Conservation (phyloP, 345 rosid genomes). For the Brassica rapa region DNA sequence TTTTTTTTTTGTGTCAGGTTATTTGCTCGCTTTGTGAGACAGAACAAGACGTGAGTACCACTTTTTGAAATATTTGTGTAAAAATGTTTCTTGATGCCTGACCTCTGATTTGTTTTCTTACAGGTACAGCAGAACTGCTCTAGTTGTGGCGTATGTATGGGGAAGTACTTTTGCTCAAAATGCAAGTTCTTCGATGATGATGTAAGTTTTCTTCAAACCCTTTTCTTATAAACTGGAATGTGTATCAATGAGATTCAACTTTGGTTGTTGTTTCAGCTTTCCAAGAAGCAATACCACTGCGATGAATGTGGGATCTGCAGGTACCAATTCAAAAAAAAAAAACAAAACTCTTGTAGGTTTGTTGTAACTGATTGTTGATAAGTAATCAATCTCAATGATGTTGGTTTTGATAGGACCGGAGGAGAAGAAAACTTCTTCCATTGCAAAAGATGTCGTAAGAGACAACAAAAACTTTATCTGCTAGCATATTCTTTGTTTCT, state of each 20-base stretch:
- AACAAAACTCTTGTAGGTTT: not conserved
- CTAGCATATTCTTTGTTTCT: not conserved
- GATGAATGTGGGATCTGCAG: conserved; percentile 66
- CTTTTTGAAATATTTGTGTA: not conserved
- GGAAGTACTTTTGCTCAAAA: conserved; percentile 63
- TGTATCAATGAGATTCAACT: conserved; percentile 9
- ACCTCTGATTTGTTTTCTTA: not conserved
- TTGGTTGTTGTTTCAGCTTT: conserved; percentile 41
- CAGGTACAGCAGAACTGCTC: conserved; percentile 65
- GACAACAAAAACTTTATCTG: not conserved
- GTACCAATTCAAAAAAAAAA: conserved; percentile 13
- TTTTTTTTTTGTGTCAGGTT: conserved; percentile 48
- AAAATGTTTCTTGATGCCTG: not conserved
- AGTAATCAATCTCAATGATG: conserved; percentile 6
- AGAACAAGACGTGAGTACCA: conserved; percentile 74
- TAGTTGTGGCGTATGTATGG: conserved; percentile 72
- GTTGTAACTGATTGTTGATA: not conserved
- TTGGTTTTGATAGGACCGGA: conserved; percentile 48
- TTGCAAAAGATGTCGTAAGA: conserved; percentile 58
- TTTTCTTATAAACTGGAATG: not conserved
- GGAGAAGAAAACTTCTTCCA: conserved; percentile 63
- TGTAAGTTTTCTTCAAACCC: conserved; percentile 38
- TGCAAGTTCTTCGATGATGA: conserved; percentile 82
- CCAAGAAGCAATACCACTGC: conserved; percentile 62
- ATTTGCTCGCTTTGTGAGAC: conserved; percentile 68